Evolutionary conservation across 805 yeast species (phyloP).

Genomic region (Hanseniaspora mollemarum): DNA sequence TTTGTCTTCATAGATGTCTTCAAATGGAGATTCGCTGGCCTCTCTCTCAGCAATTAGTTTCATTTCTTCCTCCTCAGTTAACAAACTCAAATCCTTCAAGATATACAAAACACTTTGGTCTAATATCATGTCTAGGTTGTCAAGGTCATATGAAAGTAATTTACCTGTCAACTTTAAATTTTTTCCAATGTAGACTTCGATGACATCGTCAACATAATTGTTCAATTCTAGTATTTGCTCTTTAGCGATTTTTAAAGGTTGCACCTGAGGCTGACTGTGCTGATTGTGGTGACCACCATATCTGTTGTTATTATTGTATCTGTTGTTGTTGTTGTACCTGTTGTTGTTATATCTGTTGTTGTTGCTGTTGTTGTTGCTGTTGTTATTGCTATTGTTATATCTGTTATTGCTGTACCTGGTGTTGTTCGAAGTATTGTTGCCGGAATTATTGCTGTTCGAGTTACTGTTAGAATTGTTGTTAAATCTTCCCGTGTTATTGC

Average conservation of each 20-base stretch:
- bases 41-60: conserved; percentile 65
- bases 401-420: neutral
- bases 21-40: conserved; percentile 59
- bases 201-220: conserved; percentile 58
- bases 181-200: conserved; percentile 71
- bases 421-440: neutral
- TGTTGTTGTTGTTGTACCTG: conserved; percentile 18
- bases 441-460: neutral
- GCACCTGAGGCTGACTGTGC: conserved; percentile 21
- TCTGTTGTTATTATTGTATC: conserved; percentile 20
- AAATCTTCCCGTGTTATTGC: neutral
- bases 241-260: conserved; percentile 57
- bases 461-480: neutral
- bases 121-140: conserved; percentile 64
- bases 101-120: conserved; percentile 55
- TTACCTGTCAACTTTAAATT: conserved; percentile 76
- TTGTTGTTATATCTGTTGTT: conserved; percentile 11
- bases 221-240: conserved; percentile 79
- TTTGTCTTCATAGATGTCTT: conserved; percentile 21
- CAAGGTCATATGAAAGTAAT: conserved; percentile 67
- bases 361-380: conserved; percentile 11
- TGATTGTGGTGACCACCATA: conserved; percentile 19
- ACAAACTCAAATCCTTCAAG: conserved; percentile 1
- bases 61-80: conserved; percentile 21
- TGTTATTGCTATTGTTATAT: conserved; percentile 4